Evolutionary conservation across 345 rosid species (phyloP), one percentile per base, ranked within the genome.

Genomic region (Eucalyptus pumila): DNA sequence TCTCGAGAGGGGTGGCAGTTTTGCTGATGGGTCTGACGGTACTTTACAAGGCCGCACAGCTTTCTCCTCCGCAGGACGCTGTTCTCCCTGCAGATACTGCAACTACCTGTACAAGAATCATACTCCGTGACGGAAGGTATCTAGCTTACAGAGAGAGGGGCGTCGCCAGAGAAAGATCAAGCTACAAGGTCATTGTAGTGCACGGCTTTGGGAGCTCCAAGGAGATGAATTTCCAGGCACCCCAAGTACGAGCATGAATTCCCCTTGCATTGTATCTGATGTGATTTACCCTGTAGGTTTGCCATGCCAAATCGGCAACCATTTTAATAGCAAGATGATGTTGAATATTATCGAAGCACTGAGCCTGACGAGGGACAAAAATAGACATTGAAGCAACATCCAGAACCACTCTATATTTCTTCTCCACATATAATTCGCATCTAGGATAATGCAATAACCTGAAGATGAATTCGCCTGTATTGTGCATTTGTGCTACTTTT

Each of bases 131-230:
- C 90, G 99, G 99, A 56, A 94, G 99, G 88, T 91, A 92, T 91
- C 88, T 97, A 88, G 96, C 99, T 88, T 96, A 97, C 94, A 94
- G 50, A n/a, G 99, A 97, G 91, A 91, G 86, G 86, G 99, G 99
- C 62, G 95, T 96, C 26, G 91, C 97, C 85, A 95, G 91, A 91
- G 90, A 89, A 87, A 80, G 93, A 88, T 90, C 99, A 3, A 95
- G 93, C 67, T 94, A 91, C 94, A 94, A 89, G 88, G 94, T 97
- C 92, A 87, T 97, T 86, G 87, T 97, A 88, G 96, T 95, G 86
- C 99, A 97, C 91, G 99, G 99, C 50, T 96, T 97, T 88, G 99
- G 97, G 80, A 96, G 99, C 95, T 97, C 99, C 88, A 96, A 97
- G 90, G 99, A 96, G 51, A 97, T 96, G 97, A 95, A 90, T 89